phyloP scores from a whole-genome alignment of 202 grass and related monocot species.

The Carex sylvatica region DNA sequence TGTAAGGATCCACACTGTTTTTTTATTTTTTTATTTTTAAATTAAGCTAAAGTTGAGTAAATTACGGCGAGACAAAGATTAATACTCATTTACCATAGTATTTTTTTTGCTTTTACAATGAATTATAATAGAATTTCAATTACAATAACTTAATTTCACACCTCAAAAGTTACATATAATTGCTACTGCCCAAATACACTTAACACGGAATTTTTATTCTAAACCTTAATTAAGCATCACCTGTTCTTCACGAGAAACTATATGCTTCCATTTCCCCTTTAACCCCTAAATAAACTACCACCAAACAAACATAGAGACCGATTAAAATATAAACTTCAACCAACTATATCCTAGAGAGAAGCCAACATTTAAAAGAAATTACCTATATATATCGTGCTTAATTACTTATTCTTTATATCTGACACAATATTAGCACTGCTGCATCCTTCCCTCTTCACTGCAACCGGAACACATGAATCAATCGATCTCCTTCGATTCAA shows the following conservation, averaged over 20 bases:
- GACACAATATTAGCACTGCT: neutral
- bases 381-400: neutral
- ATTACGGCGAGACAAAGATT: neutral
- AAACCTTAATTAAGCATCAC: neutral
- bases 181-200: neutral
- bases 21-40: neutral
- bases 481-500: conserved; percentile 28
- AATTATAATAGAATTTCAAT: neutral
- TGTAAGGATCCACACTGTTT: neutral
- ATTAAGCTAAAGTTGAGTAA: neutral
- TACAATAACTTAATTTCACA: neutral
- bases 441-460: conserved; percentile 9
- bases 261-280: neutral
- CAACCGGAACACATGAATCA: conserved; percentile 18
- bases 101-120: neutral
- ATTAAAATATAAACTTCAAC: neutral
- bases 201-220: neutral
- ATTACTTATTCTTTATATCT: neutral
- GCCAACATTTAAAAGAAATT: neutral
- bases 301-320: neutral
- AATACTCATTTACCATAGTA: neutral
- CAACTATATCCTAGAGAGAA: neutral
- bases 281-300: neutral
- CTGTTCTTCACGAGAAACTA: neutral
- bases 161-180: neutral